These are phyloP conservation scores for Chlamydomonas asymmetrica DNA, from an alignment of 139 green algal species.

Conservation along the genomic window DNA sequence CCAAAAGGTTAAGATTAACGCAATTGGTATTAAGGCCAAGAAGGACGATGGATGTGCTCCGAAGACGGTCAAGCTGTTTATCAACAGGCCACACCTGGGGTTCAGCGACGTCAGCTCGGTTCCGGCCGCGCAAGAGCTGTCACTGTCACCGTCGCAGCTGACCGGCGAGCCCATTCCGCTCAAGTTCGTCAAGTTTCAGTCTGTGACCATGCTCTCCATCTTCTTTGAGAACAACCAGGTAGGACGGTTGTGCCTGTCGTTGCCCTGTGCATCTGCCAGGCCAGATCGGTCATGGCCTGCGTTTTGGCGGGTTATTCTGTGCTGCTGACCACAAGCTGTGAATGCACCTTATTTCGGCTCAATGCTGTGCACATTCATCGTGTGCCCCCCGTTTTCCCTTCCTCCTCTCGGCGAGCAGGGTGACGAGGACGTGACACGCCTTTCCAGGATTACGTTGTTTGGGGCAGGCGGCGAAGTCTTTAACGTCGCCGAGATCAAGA, in stretches of 20 bases:
- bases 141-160: conserved; percentile 58
- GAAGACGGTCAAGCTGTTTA: conserved; percentile 71
- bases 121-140: conserved; percentile 63
- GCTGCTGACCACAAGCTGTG: too few relatives aligned
- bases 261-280: too few relatives aligned
- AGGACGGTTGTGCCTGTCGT: too few relatives aligned
- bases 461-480: conserved; percentile 63
- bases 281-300: too few relatives aligned
- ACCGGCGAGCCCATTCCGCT: conserved; percentile 56
- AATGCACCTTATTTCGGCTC: too few relatives aligned
- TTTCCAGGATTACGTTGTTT: conserved; percentile 68
- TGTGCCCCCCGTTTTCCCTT: too few relatives aligned
- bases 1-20: conserved; percentile 66
- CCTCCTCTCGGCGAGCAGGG: too few relatives aligned
- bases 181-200: conserved; percentile 82
- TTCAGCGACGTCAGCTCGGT: conserved; percentile 51
- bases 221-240: conserved; percentile 74
- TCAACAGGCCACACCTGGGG: conserved; percentile 62
- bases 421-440: conserved; percentile 66
- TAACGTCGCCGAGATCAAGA: conserved; percentile 78
- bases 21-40: conserved; percentile 74
- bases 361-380: too few relatives aligned
- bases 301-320: too few relatives aligned
- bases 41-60: conserved; percentile 43
- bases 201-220: conserved; percentile 54